These are phyloP conservation scores for Capronia coronata DNA, from an alignment of 2,329 filamentous ascomycete species.

Conservation along the genomic window DNA sequence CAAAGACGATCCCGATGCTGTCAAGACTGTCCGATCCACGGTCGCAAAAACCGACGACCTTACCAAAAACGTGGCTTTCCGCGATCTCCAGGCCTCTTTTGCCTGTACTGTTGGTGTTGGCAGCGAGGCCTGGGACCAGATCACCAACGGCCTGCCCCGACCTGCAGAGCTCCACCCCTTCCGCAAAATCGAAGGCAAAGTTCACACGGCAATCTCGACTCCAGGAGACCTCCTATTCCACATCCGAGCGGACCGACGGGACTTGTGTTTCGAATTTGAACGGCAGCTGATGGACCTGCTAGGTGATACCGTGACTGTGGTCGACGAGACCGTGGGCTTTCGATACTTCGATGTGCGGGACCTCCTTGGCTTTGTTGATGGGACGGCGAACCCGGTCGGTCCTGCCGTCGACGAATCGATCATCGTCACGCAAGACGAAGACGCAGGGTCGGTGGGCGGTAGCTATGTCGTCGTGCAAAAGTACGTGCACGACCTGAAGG, in stretches of 20 bases:
- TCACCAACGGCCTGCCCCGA: slow-evolving; percentile 40
- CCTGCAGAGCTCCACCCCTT: slow-evolving; percentile 48
- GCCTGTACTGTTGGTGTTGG: slow-evolving; percentile 52
- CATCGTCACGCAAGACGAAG: slow-evolving; percentile 41
- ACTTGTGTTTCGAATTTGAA: slow-evolving; percentile 55
- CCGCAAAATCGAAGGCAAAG: slow-evolving; percentile 40
- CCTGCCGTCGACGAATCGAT: slow-evolving; percentile 38
- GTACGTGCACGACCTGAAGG: slow-evolving; percentile 49
- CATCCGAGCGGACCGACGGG: slow-evolving; percentile 51
- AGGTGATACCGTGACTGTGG: slow-evolving; percentile 43
- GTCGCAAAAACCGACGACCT: slow-evolving; percentile 43
- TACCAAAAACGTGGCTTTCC: slow-evolving; percentile 50
- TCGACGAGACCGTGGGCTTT: slow-evolving; percentile 52
- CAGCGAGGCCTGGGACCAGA: slow-evolving; percentile 45
- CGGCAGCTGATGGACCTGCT: slow-evolving; percentile 48
- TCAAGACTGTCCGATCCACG: slow-evolving; percentile 40
- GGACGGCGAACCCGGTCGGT: slow-evolving; percentile 53
- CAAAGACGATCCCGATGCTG: slow-evolving; percentile 27
- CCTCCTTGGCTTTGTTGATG: slow-evolving; percentile 55
- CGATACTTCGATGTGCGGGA: slow-evolving; percentile 56
- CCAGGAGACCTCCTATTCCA: slow-evolving; percentile 55
- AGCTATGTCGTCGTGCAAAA: slow-evolving; percentile 57
- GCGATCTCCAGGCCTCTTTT: slow-evolving; percentile 43
- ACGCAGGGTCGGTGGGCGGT: slow-evolving; percentile 38
- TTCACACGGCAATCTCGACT: slow-evolving; percentile 50